A percentile compares a stretch with the other conserved stretches of the same genome.
These are phyloP conservation scores for Nakaseomyces sp. DNA, from an alignment of 1,139 yeast species.

Conservation along the genomic window DNA sequence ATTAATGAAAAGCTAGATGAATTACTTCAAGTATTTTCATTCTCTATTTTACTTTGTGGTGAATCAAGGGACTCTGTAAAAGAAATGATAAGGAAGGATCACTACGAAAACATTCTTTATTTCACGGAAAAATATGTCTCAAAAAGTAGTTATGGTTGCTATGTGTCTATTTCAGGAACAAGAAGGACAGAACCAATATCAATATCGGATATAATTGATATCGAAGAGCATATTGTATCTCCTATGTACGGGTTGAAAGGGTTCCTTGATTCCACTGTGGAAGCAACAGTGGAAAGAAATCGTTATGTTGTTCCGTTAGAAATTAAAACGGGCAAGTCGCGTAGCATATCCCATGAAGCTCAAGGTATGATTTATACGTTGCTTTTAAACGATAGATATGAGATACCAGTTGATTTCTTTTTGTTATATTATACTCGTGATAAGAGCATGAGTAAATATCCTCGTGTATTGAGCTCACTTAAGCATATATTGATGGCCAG, in stretches of 20 bases:
- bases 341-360: constrained; percentile 64
- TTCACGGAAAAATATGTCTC: constrained; percentile 51
- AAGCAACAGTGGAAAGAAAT: constrained; percentile 38
- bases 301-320: constrained; percentile 68
- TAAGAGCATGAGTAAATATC: constrained; percentile 47
- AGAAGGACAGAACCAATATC: constrained; percentile 39
- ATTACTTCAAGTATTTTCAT: constrained; percentile 37
- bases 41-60: constrained; percentile 52
- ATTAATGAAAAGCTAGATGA: constrained; percentile 41
- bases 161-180: constrained; percentile 36
- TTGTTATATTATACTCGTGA: constrained; percentile 68
- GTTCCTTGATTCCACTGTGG: constrained; percentile 77
- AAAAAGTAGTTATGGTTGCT: constrained; percentile 21
- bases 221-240: constrained; percentile 89
- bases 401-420: constrained; percentile 53
- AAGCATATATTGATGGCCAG: constrained; percentile 58
- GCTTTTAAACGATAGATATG: constrained; percentile 71
- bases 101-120: constrained; percentile 47
- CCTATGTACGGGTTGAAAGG: constrained; percentile 91
- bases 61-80: constrained; percentile 42
- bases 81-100: constrained; percentile 38
- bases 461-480: constrained; percentile 48
- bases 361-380: constrained; percentile 83
- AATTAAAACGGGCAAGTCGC: constrained; percentile 70
- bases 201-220: constrained; percentile 60